Percentiles rank a stretch among this genome's conserved stretches.
Evolutionary conservation across 1,284 basidiomycete species (phyloP).

Genomic region (Afroboletus lepidellus): DNA sequence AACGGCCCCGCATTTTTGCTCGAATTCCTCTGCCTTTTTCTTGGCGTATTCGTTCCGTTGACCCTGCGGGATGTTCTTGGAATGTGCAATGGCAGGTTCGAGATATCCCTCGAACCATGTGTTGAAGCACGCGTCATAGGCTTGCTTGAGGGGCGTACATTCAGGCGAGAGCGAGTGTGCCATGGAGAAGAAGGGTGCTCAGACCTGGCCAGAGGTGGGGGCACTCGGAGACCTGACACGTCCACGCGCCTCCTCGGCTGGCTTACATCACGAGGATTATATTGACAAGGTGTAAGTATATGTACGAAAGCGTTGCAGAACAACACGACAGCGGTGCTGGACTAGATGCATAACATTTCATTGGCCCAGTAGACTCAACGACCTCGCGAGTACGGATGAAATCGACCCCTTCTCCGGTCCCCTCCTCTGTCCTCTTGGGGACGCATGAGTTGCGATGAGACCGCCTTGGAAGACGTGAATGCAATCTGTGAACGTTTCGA

Average conservation of each 20-base stretch:
- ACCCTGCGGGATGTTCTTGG: constrained; percentile 41
- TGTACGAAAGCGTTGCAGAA: neutral
- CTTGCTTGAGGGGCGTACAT: constrained; percentile 88
- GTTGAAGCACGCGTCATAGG: constrained; percentile 94
- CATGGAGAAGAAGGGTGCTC: constrained; percentile 35
- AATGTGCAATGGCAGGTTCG: constrained; percentile 62
- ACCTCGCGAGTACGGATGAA: constrained; percentile 27
- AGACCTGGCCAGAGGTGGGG: neutral
- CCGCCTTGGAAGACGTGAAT: constrained; percentile 30
- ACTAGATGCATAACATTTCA: constrained; percentile 20
- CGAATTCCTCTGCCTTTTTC: constrained; percentile 76
- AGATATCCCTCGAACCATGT: constrained; percentile 96
- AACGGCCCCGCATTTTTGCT: constrained; percentile 75
- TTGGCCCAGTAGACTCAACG: constrained; percentile 14
- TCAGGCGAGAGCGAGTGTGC: constrained; percentile 70
- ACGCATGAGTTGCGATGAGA: constrained; percentile 10
- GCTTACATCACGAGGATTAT: constrained; percentile 23
- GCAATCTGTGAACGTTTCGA: constrained; percentile 35
- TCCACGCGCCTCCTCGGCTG: neutral
- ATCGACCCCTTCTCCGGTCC: constrained; percentile 23
- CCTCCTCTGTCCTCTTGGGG: constrained; percentile 18
- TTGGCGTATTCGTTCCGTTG: constrained; percentile 43
- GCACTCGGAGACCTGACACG: neutral
- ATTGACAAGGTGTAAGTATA: too few species aligned
- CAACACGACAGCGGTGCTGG: constrained; percentile 5